Conservation (phyloP, 257 asterid genomes). For the Solanum pinnatisectum region DNA sequence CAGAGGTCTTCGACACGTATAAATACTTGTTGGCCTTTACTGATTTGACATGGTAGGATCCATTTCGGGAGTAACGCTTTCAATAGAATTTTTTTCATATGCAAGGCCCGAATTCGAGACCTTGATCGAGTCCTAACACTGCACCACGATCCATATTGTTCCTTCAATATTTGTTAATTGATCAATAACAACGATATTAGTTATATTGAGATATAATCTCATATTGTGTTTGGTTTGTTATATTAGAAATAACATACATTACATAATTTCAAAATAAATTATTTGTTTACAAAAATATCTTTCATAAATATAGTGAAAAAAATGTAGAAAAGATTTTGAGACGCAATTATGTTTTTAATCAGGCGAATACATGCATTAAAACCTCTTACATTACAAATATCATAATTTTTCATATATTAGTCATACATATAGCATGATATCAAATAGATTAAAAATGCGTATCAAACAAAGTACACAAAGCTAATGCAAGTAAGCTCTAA, state of each 20-base stretch:
- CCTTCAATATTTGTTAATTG: neutral
- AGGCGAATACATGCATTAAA: neutral
- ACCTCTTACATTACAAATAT: too few relatives aligned
- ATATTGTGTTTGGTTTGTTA: neutral
- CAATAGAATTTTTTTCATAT: too few relatives aligned
- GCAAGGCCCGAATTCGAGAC: rapidly evolving
- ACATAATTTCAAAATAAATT: neutral
- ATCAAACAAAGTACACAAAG: neutral
- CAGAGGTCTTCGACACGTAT: neutral
- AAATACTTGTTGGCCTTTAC: neutral
- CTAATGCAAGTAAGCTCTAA: neutral
- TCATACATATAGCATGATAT: too few relatives aligned
- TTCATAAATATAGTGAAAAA: neutral
- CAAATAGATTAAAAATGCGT: too few relatives aligned
- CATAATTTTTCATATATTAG: neutral
- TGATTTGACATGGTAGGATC: neutral
- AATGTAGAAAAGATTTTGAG: neutral
- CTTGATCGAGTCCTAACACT: neutral
- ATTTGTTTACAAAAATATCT: neutral
- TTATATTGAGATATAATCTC: too few relatives aligned
- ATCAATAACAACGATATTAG: too few relatives aligned
- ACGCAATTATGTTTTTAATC: neutral
- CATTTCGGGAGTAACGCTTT: too few relatives aligned
- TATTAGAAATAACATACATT: too few relatives aligned
- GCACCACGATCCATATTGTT: too few relatives aligned